Conservation (phyloP, 1,284 basidiomycete species). For the Trametes hirsuta region DNA sequence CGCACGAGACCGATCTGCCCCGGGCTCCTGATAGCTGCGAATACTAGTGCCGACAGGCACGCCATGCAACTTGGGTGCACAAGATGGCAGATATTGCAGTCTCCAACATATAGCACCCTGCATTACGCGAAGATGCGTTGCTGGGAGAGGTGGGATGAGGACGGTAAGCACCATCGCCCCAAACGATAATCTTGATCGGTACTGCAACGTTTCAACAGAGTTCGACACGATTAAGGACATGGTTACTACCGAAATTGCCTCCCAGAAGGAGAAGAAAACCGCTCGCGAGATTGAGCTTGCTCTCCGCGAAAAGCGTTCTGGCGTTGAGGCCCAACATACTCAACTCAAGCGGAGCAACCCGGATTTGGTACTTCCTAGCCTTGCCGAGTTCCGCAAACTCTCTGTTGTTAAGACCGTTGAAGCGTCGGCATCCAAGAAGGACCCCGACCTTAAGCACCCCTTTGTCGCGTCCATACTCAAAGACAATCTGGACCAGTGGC, state of each 20-base stretch:
- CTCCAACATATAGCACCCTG: constrained; percentile 19
- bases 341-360: constrained; percentile 9
- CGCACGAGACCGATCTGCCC: not conserved
- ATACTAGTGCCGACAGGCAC: constrained; percentile 14
- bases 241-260: constrained; percentile 21
- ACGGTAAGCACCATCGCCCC: constrained; percentile 16
- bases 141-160: constrained; percentile 10
- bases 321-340: constrained; percentile 24
- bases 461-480: constrained; percentile 44
- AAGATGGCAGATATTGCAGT: constrained; percentile 24
- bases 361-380: constrained; percentile 39
- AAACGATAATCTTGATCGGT: not conserved
- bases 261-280: constrained; percentile 8
- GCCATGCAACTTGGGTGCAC: constrained; percentile 20
- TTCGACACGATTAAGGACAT: constrained; percentile 15
- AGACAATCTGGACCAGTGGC: constrained; percentile 54
- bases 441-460: constrained; percentile 17
- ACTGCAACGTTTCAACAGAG: constrained; percentile 14
- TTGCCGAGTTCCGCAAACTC: constrained; percentile 47
- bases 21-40: not conserved
- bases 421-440: constrained; percentile 14
- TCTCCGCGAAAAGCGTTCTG: constrained; percentile 17
- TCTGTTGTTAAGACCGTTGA: constrained; percentile 45
- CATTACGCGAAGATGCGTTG: constrained; percentile 25
- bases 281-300: constrained; percentile 18